Evolutionary conservation across 176 grass and related monocot genomes (phyloP).

Genomic region (Zizania latifolia): DNA sequence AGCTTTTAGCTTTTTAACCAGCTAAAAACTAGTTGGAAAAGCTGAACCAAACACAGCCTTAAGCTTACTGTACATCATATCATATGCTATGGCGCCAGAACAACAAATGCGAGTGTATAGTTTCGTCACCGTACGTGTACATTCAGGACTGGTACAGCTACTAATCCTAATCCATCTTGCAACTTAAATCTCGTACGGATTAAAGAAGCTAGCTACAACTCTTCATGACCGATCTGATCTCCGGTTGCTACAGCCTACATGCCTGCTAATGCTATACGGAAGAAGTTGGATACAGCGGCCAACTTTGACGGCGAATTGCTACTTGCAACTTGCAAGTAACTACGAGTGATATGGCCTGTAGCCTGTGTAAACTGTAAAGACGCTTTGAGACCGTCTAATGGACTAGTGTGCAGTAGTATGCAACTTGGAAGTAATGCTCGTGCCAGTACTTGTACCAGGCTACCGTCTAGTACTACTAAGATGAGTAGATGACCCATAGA

Average conservation of each 20-base stretch:
- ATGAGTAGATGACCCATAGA: not conserved
- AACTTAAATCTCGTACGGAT: not conserved
- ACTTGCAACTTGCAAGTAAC: too few species aligned
- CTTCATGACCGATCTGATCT: not conserved
- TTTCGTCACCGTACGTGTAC: not conserved
- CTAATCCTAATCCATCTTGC: not conserved
- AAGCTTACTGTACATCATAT: not conserved
- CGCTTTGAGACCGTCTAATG: not conserved
- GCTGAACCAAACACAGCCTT: too few species aligned
- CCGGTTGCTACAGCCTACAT: too few species aligned
- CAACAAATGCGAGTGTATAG: not conserved
- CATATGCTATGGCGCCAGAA: not conserved
- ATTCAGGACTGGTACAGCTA: not conserved
- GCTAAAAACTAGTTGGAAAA: too few species aligned
- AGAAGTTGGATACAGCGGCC: not conserved
- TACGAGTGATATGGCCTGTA: too few species aligned
- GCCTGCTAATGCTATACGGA: constrained; percentile 17
- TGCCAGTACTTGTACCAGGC: constrained; percentile 16
- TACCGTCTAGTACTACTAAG: not conserved
- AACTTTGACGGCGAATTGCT: constrained; percentile 9
- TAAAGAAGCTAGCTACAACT: not conserved
- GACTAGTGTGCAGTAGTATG: not conserved
- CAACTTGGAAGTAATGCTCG: constrained; percentile 24
- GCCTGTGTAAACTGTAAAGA: not conserved
- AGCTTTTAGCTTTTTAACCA: too few species aligned